These are phyloP conservation scores for Aspergillus sclerotialis DNA, from an alignment of 2,329 filamentous ascomycete species.

Conservation along the genomic window DNA sequence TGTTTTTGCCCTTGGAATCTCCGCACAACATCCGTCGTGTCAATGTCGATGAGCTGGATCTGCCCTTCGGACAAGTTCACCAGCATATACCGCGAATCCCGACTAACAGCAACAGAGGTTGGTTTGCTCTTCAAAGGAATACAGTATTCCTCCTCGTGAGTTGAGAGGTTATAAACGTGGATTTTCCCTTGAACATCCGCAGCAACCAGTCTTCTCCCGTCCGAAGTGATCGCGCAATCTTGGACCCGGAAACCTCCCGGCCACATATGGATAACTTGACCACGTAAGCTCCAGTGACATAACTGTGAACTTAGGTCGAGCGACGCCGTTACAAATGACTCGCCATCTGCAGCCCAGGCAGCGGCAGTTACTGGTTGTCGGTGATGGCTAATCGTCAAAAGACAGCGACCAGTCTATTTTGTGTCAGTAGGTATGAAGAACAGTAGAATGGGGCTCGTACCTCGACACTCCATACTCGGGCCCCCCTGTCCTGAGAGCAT, in stretches of 20 bases:
- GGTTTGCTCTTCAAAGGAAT: constrained; percentile 62
- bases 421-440: constrained; percentile 6
- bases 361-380: constrained; percentile 81
- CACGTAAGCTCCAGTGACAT: constrained; percentile 62
- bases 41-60: constrained; percentile 71
- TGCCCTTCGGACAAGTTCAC: constrained; percentile 74
- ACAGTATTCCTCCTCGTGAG: constrained; percentile 67
- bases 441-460: constrained; percentile 40
- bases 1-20: constrained; percentile 71
- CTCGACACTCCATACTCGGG: constrained; percentile 66
- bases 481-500: constrained; percentile 68
- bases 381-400: constrained; percentile 62
- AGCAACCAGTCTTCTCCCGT: constrained; percentile 73
- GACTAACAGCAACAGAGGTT: constrained; percentile 73
- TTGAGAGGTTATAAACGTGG: constrained; percentile 74
- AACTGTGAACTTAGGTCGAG: constrained; percentile 62
- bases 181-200: constrained; percentile 65
- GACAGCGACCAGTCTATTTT: constrained; percentile 54
- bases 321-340: constrained; percentile 71
- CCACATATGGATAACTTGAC: constrained; percentile 60
- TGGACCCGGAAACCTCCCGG: constrained; percentile 67
- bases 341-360: constrained; percentile 76
- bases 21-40: constrained; percentile 63
- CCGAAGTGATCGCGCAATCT: constrained; percentile 73
- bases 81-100: constrained; percentile 72